phyloP scores from a whole-genome alignment of 306 rosid species.

The Glycine latifolia region DNA sequence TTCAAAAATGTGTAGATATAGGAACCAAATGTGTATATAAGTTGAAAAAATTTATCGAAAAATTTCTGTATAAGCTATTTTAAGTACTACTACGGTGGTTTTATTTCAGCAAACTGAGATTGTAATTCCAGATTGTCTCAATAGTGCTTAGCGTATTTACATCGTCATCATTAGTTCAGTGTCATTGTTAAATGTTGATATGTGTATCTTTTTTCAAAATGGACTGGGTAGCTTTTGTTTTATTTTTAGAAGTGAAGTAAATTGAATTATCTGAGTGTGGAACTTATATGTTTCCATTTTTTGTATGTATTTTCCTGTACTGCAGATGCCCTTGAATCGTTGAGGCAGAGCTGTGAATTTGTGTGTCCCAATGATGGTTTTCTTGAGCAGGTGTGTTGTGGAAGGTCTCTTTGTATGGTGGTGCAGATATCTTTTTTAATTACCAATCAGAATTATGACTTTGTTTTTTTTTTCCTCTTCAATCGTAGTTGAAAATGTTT shows the following conservation, averaged over 20 bases:
- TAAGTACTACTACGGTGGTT: neutral
- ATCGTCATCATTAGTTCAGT: neutral
- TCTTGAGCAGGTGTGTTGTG: slow-evolving; percentile 77
- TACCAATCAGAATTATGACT: slow-evolving; percentile 21
- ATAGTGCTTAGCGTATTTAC: neutral
- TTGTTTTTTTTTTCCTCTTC: slow-evolving; percentile 18
- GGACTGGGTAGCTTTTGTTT: neutral
- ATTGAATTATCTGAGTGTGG: neutral
- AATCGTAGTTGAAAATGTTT: slow-evolving; percentile 74
- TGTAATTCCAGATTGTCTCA: neutral
- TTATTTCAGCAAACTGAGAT: neutral
- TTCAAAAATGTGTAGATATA: too few species aligned
- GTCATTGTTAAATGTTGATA: neutral
- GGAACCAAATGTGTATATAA: too few species aligned
- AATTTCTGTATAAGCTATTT: neutral
- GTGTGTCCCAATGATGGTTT: slow-evolving; percentile 99
- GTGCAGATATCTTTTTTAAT: neutral
- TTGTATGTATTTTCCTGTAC: slow-evolving; percentile 12
- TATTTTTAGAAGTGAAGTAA: neutral
- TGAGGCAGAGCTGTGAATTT: slow-evolving; percentile 74
- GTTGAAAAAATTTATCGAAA: too few species aligned
- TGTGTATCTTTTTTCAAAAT: neutral
- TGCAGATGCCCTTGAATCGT: slow-evolving; percentile 88
- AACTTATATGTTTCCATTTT: neutral
- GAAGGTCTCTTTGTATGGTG: slow-evolving; percentile 27